Conservation (phyloP, 176 grass and related monocot species). For the Urochloa ruziziensis region DNA sequence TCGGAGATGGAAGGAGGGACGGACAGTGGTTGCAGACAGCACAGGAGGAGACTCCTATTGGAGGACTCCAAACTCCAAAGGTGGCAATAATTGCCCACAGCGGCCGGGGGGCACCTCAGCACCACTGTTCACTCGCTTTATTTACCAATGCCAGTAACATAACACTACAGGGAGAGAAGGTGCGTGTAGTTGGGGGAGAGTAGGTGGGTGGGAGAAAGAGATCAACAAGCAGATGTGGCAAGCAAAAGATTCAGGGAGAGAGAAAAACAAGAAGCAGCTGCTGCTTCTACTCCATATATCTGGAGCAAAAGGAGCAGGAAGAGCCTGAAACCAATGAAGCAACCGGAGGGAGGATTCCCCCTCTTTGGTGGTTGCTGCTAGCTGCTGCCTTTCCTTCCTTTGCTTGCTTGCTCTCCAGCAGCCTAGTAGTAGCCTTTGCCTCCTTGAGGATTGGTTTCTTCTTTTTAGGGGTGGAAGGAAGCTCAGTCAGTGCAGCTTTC, state of each 20-base stretch:
- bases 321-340: not conserved
- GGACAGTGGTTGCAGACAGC: slow-evolving; percentile 46
- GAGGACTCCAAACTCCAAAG: slow-evolving; percentile 60
- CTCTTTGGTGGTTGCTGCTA: slow-evolving; percentile 11
- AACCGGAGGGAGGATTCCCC: not conserved
- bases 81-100: slow-evolving; percentile 55
- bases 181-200: slow-evolving; percentile 18
- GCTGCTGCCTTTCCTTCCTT: not conserved
- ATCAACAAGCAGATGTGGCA: not conserved
- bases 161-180: not conserved
- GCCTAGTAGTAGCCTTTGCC: slow-evolving; percentile 9
- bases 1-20: not conserved
- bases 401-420: not conserved
- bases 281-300: not conserved
- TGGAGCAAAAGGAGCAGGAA: not conserved
- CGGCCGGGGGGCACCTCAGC: slow-evolving; percentile 5
- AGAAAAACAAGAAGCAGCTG: not conserved
- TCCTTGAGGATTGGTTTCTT: slow-evolving; percentile 24
- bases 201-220: not conserved
- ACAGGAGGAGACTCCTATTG: slow-evolving; percentile 58
- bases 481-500: slow-evolving; percentile 14
- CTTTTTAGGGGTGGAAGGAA: slow-evolving; percentile 13
- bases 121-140: slow-evolving; percentile 22
- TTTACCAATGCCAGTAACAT: slow-evolving; percentile 17
- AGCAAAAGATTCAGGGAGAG: not conserved